Conservation (phyloP, 2,329 filamentous ascomycete species). For the Calonectria pseudoreteaudii region DNA sequence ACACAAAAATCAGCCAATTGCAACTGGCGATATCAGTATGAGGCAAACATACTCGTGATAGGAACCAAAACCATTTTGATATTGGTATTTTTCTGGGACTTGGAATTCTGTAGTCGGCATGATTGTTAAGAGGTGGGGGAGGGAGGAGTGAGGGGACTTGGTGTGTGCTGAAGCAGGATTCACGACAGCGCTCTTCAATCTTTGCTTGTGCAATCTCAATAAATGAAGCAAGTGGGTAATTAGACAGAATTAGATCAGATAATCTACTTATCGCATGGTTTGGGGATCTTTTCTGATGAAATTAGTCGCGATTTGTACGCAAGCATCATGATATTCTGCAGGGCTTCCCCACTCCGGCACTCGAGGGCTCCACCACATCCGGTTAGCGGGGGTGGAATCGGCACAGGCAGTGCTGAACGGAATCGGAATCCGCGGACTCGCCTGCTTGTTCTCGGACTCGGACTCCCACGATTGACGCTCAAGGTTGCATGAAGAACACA, state of each 20-base stretch:
- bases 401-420: background rate
- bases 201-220: background rate
- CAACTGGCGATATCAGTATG: background rate
- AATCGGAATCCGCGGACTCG: conserved; percentile 21
- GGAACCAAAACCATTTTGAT: conserved; percentile 17
- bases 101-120: conserved; percentile 5
- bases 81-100: conserved; percentile 18
- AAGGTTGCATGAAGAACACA: background rate
- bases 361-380: background rate
- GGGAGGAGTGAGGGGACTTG: no score
- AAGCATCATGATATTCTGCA: background rate
- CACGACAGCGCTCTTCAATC: background rate
- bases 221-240: no score
- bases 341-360: background rate
- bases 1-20: background rate
- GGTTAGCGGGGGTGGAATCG: conserved; percentile 16
- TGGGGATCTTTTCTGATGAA: background rate
- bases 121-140: background rate
- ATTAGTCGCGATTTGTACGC: background rate
- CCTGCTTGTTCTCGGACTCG: conserved; percentile 7
- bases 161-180: background rate
- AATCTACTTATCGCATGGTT: background rate
- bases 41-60: conserved; percentile 15
- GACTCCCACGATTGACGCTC: background rate
- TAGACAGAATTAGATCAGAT: background rate